Evolutionary conservation across 2,329 filamentous ascomycete species (phyloP), one percentile per base, ranked within the genome.

Genomic region (Cadophora sp.): DNA sequence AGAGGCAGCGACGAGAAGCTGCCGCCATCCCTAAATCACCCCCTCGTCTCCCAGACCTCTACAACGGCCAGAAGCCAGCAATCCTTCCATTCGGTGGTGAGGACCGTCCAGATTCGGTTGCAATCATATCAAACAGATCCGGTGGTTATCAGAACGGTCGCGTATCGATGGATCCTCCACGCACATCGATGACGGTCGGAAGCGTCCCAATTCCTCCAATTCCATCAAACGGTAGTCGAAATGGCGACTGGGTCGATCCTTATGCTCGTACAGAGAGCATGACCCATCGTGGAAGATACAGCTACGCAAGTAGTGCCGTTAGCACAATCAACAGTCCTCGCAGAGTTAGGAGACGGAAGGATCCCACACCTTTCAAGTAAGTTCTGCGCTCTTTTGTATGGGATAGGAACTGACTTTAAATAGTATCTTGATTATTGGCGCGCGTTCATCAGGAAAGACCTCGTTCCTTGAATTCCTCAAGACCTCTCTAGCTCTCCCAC

Each of bases 321-420:
- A 97, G 93, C 83, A 91, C 93, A 68, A 89, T 97, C 82, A 97
- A 97, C 83, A 97, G 91, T 79, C 95, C 96, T 70, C 89, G 96
- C 72, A 89, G 94, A 77, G 90, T 98, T 72, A 90, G 96, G 75
- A 91, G 95, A 83, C 90, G 96, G 82, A 98, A 97, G 84, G 96
- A 99, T 77, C 96, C 96, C 9, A 97, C 95, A 13, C 94, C 96
- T 0, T 97, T 98, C 87, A 99, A 99, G 95, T 98, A 84, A 87
- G 94, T 87, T 66, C 20, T 18, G 27, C 20, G 41, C 53, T 27
- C 22, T 13, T 7, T 58, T 20, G 45, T 39, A 24, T 41, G 18
- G 24, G 18, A 45, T n/a, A 8, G 16, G 27, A 56, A 59, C 67
- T 73, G 65, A 73, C 71, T n/a, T 36, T 39, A 60, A 63, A 24